Conservation (phyloP, 495 filamentous ascomycete species). For the Filosporella fistucella region DNA sequence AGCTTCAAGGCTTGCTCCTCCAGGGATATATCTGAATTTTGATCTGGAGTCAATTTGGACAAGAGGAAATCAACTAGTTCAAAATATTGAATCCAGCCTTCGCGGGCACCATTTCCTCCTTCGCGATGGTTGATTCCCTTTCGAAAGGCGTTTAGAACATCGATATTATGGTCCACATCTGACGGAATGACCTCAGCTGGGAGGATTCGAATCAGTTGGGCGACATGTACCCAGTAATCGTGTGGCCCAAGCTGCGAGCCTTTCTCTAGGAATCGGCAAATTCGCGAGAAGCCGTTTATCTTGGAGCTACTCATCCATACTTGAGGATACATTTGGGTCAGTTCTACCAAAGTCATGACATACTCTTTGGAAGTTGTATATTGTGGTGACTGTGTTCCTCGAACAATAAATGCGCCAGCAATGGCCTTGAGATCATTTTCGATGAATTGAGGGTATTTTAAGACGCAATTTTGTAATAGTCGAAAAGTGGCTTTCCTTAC, state of each 20-base stretch:
- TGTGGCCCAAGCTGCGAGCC: constrained; percentile 73
- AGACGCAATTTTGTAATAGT: constrained; percentile 57
- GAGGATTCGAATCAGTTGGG: not conserved
- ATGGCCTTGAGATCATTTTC: constrained; percentile 51
- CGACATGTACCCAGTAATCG: constrained; percentile 59
- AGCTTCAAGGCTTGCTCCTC: too few species aligned
- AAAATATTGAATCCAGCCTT: too few species aligned
- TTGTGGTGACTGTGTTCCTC: constrained; percentile 65
- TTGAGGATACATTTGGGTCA: not conserved
- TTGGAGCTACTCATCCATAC: too few species aligned
- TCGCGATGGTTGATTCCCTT: too few species aligned
- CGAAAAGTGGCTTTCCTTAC: constrained; percentile 68
- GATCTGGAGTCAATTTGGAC: too few species aligned
- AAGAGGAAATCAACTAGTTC: too few species aligned
- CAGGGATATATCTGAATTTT: too few species aligned
- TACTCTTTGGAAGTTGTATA: constrained; percentile 67
- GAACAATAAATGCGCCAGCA: constrained; percentile 61
- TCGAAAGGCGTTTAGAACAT: too few species aligned
- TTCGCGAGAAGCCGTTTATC: too few species aligned
- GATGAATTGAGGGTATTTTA: constrained; percentile 47
- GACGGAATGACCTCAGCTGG: not conserved
- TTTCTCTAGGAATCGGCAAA: constrained; percentile 80
- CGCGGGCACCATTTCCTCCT: too few species aligned
- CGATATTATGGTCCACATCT: too few species aligned
- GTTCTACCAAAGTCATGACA: constrained; percentile 45